phyloP scores from a whole-genome alignment of 2,329 filamentous ascomycete genomes.

The Basipetospora sp. region DNA sequence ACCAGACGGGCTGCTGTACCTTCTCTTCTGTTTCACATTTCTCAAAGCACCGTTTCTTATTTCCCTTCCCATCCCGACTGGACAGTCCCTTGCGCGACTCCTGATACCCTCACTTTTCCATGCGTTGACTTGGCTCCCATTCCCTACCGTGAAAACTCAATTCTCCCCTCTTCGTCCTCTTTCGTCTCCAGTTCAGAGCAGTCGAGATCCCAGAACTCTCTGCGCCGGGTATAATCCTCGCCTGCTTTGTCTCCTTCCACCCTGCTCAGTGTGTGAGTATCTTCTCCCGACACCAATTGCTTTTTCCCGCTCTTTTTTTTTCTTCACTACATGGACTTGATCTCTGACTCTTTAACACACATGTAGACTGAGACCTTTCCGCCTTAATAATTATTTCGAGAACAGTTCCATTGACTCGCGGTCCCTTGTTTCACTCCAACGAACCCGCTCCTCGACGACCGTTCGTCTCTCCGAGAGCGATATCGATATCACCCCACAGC shows the following conservation, averaged over 20 bases:
- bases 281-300: background rate
- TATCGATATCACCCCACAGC: too few relatives aligned
- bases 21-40: slow-evolving; percentile 5
- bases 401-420: background rate
- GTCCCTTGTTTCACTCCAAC: background rate
- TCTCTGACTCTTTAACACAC: too few relatives aligned
- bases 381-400: too few relatives aligned
- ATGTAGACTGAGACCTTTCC: background rate
- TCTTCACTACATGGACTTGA: too few relatives aligned
- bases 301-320: background rate
- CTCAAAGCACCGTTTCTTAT: slow-evolving; percentile 1
- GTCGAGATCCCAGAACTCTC: background rate
- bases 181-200: background rate
- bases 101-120: background rate
- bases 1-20: background rate
- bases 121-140: background rate
- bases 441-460: background rate
- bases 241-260: too few relatives aligned
- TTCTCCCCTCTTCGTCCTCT: background rate
- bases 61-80: background rate
- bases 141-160: background rate
- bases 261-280: background rate
- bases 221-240: too few relatives aligned
- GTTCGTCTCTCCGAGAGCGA: too few relatives aligned
- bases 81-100: background rate